Percentiles rank a stretch among this genome's conserved stretches.
phyloP scores from a whole-genome alignment of 768 basidiomycete genomes.

The Austroboletus festivus region DNA sequence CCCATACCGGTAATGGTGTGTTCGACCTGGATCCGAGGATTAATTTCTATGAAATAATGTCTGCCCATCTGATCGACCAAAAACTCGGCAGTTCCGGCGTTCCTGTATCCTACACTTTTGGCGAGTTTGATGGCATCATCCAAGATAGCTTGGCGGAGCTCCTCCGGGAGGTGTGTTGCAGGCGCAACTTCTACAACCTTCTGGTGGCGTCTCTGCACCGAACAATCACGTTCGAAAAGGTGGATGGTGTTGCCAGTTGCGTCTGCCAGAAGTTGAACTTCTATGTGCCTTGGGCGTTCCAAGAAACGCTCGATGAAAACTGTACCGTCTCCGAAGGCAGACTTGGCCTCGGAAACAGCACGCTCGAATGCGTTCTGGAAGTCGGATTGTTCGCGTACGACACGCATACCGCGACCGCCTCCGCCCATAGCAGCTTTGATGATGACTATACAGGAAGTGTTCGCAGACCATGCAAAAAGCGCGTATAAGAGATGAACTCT shows the following conservation, averaged over 20 bases:
- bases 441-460: constrained; percentile 58
- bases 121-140: constrained; percentile 92
- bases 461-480: constrained; percentile 2
- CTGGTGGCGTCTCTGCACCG: constrained; percentile 96
- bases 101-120: constrained; percentile 89
- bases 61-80: constrained; percentile 94
- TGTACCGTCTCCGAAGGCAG: constrained; percentile 97
- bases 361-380: constrained; percentile 89
- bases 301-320: constrained; percentile 99
- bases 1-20: constrained; percentile 92
- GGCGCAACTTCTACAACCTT: constrained; percentile 99
- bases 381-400: constrained; percentile 89
- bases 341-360: constrained; percentile 91
- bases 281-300: constrained; percentile 95
- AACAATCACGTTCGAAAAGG: constrained; percentile 98
- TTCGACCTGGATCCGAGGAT: constrained; percentile 99
- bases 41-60: constrained; percentile 99
- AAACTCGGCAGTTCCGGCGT: constrained; percentile 98
- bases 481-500: constrained; percentile 11
- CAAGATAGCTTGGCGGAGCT: constrained; percentile 84
- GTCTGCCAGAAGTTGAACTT: constrained; percentile 94
- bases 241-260: constrained; percentile 92
- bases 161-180: constrained; percentile 89
- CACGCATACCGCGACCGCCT: constrained; percentile 98
- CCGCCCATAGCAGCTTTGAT: constrained; percentile 99